Evolutionary conservation across 805 yeast species (phyloP).

Genomic region (Kuraishia hungarica): DNA sequence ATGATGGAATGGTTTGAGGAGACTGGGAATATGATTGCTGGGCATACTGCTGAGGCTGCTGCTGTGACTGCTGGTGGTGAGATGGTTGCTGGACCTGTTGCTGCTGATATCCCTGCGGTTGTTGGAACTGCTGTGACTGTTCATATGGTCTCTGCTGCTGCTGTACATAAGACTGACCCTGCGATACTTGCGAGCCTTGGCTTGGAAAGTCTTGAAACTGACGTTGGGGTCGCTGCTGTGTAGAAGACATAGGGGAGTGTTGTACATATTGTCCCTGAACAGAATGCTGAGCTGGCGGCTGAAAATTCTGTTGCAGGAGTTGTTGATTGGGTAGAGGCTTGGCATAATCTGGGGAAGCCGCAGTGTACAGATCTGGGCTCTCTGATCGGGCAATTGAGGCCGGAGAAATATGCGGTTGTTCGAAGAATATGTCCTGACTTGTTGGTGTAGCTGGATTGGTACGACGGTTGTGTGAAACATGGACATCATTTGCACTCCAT

Average conservation of each 20-base stretch:
- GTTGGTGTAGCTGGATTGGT: not conserved
- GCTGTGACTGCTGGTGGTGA: not conserved
- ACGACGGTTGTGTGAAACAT: not conserved
- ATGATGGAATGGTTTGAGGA: not conserved
- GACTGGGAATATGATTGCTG: constrained; percentile 1
- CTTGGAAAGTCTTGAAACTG: too few species aligned
- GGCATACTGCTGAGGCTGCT: not conserved
- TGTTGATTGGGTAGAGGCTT: not conserved
- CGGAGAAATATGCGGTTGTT: not conserved
- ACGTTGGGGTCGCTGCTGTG: too few species aligned
- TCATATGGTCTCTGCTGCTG: not conserved
- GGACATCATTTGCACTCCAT: not conserved
- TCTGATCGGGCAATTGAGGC: not conserved
- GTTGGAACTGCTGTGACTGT: constrained; percentile 1
- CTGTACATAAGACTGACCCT: not conserved
- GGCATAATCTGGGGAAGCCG: not conserved
- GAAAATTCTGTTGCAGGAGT: not conserved
- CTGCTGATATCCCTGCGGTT: constrained; percentile 1
- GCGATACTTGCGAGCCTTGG: too few species aligned
- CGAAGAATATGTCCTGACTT: not conserved
- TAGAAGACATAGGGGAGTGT: not conserved
- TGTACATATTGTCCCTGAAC: not conserved
- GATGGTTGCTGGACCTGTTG: not conserved
- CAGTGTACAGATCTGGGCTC: not conserved
- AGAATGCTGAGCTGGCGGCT: not conserved